Conservation (phyloP, 2,329 filamentous ascomycete genomes). For the Aspergillus sp. region DNA sequence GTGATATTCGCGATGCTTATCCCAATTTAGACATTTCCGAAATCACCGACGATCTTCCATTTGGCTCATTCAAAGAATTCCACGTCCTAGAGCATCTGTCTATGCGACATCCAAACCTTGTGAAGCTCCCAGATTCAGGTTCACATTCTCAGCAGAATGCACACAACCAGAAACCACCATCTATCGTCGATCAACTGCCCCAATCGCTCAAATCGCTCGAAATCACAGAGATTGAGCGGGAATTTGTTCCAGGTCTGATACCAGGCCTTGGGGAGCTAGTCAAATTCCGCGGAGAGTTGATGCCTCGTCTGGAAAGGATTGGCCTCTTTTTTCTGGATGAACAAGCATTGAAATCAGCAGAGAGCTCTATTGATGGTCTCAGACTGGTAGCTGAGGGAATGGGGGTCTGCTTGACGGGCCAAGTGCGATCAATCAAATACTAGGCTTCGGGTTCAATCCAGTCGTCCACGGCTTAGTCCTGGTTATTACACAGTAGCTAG, state of each 20-base stretch:
- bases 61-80: neutral
- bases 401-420: neutral
- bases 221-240: neutral
- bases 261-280: neutral
- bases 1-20: no score
- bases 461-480: no score
- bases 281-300: neutral
- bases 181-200: neutral
- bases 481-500: no score
- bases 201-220: neutral
- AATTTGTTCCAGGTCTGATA: neutral
- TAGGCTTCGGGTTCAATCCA: no score
- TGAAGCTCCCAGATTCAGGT: neutral
- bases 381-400: neutral
- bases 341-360: neutral
- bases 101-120: neutral
- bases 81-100: neutral
- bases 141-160: neutral
- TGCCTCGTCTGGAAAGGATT: neutral
- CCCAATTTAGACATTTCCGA: no score
- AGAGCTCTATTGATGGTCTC: neutral
- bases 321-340: neutral
- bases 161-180: neutral
- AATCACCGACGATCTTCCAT: neutral
- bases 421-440: no score